Evolutionary conservation across 1,284 basidiomycete species (phyloP), one percentile per base, ranked within the genome.

Genomic region (Tilletia horrida): DNA sequence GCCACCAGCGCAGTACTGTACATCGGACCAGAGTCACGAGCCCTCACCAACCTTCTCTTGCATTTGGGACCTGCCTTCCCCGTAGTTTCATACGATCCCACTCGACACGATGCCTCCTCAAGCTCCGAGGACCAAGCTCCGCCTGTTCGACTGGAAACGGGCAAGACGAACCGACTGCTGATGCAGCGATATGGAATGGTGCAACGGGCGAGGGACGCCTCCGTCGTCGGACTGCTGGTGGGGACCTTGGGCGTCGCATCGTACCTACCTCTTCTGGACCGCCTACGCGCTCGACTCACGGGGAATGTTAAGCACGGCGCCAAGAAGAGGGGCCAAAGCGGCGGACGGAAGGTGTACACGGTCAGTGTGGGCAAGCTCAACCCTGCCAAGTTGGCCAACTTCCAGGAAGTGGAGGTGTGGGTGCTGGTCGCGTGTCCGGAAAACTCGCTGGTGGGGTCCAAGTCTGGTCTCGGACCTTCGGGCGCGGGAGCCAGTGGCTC

Each of bases 361-460:
- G 88, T 98, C 75, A 91, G 89, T 62, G 95, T 98, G 0, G 96
- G 96, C 40, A 93, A 97, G 82, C 86, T 97, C 66, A 97, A 93
- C 76, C 95, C 95, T 0, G 88, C 93, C 18, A 98, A 98, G 79
- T 85, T 99, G 42, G 95, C 90, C 13, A 98, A 98, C 81, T 97
- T 97, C 81, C 87, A 92, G 76, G 94, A 97, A 82, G 90, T 99
- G 63, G 95, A 97, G 79, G 94, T 93, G 77, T 98, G 94, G 77
- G 90, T 98, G 4, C 86, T 97, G 67, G 90, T 97, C 0, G 94
- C 94, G 0, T 98, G 95, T 82, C 90, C 90, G 0, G 95, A 98
- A 81, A 95, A 95, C 75, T 92, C 91, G 63, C 82, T 97, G 45
- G 87, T 52, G 50, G 50, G 50, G 3, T 52, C 50, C 50, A 52